phyloP scores from a whole-genome alignment of 345 rosid species.

The Eucalyptus fibrosa region DNA sequence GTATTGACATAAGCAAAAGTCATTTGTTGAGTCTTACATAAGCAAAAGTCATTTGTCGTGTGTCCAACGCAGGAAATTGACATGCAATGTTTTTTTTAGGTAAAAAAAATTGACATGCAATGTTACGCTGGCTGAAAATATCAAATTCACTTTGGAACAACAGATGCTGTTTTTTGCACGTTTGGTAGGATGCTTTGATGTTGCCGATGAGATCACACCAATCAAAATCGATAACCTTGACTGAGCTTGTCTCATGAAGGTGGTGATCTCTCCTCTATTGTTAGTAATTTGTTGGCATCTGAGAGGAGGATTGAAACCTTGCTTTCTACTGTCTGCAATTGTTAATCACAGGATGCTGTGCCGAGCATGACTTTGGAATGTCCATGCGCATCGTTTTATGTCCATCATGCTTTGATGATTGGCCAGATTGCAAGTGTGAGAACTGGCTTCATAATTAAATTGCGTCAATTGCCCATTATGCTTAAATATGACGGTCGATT shows the following conservation, averaged over 20 bases:
- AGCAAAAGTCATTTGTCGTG: not conserved
- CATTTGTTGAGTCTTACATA: not conserved
- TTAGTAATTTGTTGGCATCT: not conserved
- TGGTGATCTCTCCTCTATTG: not conserved
- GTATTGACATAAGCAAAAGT: constrained; percentile 7
- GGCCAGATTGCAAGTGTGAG: not conserved
- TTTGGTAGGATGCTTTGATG: constrained; percentile 45
- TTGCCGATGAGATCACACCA: constrained; percentile 64
- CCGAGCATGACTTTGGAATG: not conserved
- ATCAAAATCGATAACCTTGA: constrained; percentile 74
- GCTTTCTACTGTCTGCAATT: not conserved
- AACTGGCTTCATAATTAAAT: not conserved
- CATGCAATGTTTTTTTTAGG: not conserved
- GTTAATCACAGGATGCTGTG: not conserved
- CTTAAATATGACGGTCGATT: not conserved
- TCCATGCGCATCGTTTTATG: not conserved
- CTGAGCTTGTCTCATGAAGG: not conserved
- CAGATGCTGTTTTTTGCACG: constrained; percentile 83
- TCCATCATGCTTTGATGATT: not conserved
- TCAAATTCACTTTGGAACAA: constrained; percentile 82
- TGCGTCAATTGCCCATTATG: not conserved
- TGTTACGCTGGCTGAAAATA: constrained; percentile 62
- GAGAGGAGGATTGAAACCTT: not conserved
- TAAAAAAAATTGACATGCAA: not conserved
- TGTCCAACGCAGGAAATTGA: not conserved